Evolutionary conservation across 1,284 basidiomycete species (phyloP).

Genomic region (Phylloboletellus chloephorus): DNA sequence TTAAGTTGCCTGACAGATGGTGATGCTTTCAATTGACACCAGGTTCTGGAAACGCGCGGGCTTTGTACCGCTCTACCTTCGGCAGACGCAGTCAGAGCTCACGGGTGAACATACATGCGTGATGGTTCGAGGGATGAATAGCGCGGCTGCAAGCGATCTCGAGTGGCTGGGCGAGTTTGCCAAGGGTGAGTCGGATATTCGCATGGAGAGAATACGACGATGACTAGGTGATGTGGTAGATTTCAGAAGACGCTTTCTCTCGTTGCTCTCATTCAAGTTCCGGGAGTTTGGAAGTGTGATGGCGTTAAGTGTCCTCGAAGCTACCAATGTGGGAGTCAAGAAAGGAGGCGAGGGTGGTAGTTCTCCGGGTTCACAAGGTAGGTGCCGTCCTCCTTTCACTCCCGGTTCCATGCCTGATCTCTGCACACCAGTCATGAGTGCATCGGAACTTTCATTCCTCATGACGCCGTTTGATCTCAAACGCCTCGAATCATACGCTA

Average conservation of each 20-base stretch:
- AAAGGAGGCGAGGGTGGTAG: constrained; percentile 39
- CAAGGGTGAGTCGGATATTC: constrained; percentile 51
- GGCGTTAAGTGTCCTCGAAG: constrained; percentile 86
- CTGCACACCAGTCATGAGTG: constrained; percentile 41
- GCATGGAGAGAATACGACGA: background rate
- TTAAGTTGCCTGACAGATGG: too few relatives aligned
- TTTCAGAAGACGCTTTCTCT: constrained; percentile 88
- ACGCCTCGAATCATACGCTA: constrained; percentile 91
- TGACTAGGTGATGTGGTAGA: constrained; percentile 42
- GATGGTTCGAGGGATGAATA: constrained; percentile 81
- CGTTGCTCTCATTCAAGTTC: constrained; percentile 91
- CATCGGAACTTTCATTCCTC: constrained; percentile 68
- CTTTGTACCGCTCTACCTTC: constrained; percentile 87
- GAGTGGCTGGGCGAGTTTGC: constrained; percentile 91
- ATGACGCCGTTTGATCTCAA: constrained; percentile 95
- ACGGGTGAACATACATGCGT: constrained; percentile 97
- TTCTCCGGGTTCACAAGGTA: constrained; percentile 35
- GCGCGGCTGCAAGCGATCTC: constrained; percentile 54
- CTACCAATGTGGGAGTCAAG: constrained; percentile 66
- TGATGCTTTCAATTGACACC: constrained; percentile 1
- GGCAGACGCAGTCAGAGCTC: constrained; percentile 91
- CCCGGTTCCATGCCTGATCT: background rate
- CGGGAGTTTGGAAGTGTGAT: constrained; percentile 87
- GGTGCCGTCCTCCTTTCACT: constrained; percentile 8
- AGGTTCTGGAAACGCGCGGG: constrained; percentile 96